Evolutionary conservation across 176 grass and related monocot species (phyloP), one percentile per base, ranked within the genome.

Genomic region (Areca catechu): DNA sequence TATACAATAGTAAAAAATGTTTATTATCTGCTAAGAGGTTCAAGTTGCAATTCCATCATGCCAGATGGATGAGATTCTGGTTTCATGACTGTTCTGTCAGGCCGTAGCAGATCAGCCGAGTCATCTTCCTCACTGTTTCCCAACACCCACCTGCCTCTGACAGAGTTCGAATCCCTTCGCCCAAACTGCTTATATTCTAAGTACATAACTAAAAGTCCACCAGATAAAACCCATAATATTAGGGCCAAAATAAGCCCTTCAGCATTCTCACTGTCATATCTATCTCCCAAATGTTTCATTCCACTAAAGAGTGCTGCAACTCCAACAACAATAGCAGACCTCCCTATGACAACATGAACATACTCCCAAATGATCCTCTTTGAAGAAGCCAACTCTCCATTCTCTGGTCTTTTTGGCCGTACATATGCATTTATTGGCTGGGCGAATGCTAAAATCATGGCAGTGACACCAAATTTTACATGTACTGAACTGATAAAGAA

Each of bases 401-500:
- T 77, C 15, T 83, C 78, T 10, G 70, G 63, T 48, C 18, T 70
- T 27, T 83, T 62, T 4, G 87, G 81, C 27, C 87, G 65, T 14
- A 91, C 54, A 68, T 88, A 92, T 0, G 81, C 87, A 52, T 91
- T 97, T 54, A 97, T 58, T 24, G 87, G 87, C 58, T 91, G 93
- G 61, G 49, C 18, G 51, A 15, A 72, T 4, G 79, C 79, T 37
- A 91, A 75, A 22, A 67, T 43, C 18, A 91, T 54, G 1, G 83
- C 81, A 0, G 50, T 16, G 0, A 73, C 48, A 15, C 93, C 87
- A n/a, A 97, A 88, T 57, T 90, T 91, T 19, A 83, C 83, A 53
- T 97, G 93, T 14, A 63, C 74, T 1, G 81, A 83, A 75, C 50
- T 66, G 53, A 88, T 75, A 56, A 65, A 88, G 34, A 97, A 77